Base-by-base conservation (phyloP, 805 yeast genomes). In the Candida argentea region DNA sequence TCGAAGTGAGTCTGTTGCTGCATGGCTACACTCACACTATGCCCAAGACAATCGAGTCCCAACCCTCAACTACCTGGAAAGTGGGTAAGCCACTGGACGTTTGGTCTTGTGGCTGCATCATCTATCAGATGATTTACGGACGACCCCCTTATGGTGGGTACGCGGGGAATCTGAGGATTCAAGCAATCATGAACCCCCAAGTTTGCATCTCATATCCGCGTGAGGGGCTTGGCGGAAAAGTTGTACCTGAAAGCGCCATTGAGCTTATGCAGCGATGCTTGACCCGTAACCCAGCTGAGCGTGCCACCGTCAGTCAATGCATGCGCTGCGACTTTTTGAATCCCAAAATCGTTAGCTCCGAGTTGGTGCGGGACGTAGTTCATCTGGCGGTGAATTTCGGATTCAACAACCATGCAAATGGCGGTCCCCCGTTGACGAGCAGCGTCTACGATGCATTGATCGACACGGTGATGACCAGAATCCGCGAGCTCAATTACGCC, bases 101-200 rank as follows among this genome's bases (percentile, higher is more conserved):
- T 10, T 91, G 98, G 98, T 86, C 97, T 13, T 82, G 95, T 55
- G 98, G 98, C 1, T 86, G 97, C 50, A 89, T 91, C 3, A 62
- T 91, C 1, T 89, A 86, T 53, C 97, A 91, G 51, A 85, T 91
- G 94, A 70, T 87, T 6, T 93, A 91, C 43, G 95, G 95, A 0
- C 68, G 69, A 35, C 89, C 96, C 2, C 98, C 98, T 1, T 87
- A 84, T 57, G 93, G 85, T 1, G 63, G 65, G 3, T 83, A 70
- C 42, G 70, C 75, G 28, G 91, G 93, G 1, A 72, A 79, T 33
- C 83, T 81, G 44, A 59, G 94, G 34, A 61, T 85, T 21, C 59
- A 77, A 47, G 95, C 95, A 2, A 89, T 85, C 21, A 82, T 82
- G 70, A 81, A 84, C 46, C 91, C 94, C 0, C 77, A 78, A 35